Evolutionary conservation across 257 asterid species (phyloP), one percentile per base, ranked within the genome.

Genomic region (Fraxinus anomala): DNA sequence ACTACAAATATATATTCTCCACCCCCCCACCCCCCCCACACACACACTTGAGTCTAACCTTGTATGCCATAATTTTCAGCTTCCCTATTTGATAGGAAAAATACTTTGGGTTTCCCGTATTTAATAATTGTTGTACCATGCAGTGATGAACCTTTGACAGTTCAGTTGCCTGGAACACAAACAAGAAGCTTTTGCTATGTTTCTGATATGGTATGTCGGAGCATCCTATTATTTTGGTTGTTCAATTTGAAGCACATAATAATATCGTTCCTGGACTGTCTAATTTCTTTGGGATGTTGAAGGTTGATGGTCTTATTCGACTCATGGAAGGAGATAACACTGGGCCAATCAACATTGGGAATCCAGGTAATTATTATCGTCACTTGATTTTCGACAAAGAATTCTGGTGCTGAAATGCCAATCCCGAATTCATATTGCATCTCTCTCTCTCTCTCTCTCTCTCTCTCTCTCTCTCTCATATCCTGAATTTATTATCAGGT

Each of bases 121-220:
- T 70, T 77, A 37, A 61, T 2, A 66, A 61, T 73, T 63, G 49
- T 72, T 26, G 24, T 68, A 28, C 47, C n/a, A 70, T 81, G 80
- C 92, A 96, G 99, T 37, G 91, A 91, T 13, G 99, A 96, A 67
- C 88, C 98, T 76, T 79, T 96, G 92, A 96, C 99, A 14, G 97
- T 96, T 81, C 98, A 96, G 89, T 85, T 91, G 82, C 98, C 98
- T 63, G 99, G 99, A 72, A 96, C 98, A 47, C 99, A 96, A 82
- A 96, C 99, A 17, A 89, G 92, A 81, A 88, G 92, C 89, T 88
- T 88, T 56, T 88, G 92, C 74, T 88, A 80, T 31, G 92, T 88
- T 61, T 88, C 90, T 13, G 92, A 88, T 79, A 86, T 88, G 92
- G 92, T 88, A 73, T 1, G 23, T 12, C 9, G 13, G 36, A 16